Base-by-base conservation (phyloP, 805 yeast genomes). In the Diddensiella caesifluorescens region DNA sequence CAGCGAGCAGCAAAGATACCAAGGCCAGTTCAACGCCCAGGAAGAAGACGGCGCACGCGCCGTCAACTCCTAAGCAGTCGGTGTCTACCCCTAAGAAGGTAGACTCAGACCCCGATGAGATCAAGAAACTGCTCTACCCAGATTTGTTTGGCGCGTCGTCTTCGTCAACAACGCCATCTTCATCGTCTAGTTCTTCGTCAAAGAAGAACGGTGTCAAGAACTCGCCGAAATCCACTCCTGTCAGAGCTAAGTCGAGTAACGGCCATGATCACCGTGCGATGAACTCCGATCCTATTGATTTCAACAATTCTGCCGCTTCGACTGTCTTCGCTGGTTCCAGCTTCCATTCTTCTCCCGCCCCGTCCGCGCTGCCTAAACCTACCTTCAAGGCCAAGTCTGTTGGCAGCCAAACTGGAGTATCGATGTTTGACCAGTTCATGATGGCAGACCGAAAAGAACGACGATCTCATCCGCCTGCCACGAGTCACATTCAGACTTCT, bases 291-390 rank as follows among this genome's bases (percentile, higher is more conserved):
- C 33, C 43, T 13, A 20, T 12, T 16, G 39, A 41, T 15, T n/a
- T 18, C 12, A 19, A 23, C n/a, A 7, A 6, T 6, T 25, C 42
- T 9, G 42, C 41, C n/a, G 16, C 19, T 16, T 36, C 27, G 22
- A 27, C 22, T 9, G 22, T 16, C 28, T 55, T 53, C 47, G 58
- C 60, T 3, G 60, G 60, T 3, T 52, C 58, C 4, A 48, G 55
- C 16, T 55, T 55, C 46, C 56, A 55, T 25, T 41, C 49, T 3
- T 51, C 59, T 4, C 60, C 60, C 10, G 59, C 59, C 0, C 54
- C 60, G 5, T 49, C 56, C 3, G 43, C 57, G 5, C 39, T 55
- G 22, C 57, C 58, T 3, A 47, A 52, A 34, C 57, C 60, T 5
- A 35, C 38, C 12, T 51, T 51, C 43, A 43, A 43, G 46, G 15